A percentile compares a stretch with the other conserved stretches of the same genome.
Evolutionary conservation across 345 rosid species (phyloP).

Genomic region (Sisymbrium altissimum): DNA sequence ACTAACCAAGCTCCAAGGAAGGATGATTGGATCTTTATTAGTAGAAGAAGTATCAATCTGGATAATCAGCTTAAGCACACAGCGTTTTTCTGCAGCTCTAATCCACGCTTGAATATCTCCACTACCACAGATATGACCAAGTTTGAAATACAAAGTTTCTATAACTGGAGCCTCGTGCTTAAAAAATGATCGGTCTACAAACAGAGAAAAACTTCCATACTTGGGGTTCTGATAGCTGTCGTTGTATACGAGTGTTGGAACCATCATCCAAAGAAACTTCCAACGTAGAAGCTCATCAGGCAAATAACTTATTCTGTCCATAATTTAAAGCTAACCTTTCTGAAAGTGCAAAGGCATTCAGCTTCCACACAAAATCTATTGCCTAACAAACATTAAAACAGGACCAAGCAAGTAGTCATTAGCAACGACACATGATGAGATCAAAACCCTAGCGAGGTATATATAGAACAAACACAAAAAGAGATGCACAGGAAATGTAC

Average conservation of each 20-base stretch:
- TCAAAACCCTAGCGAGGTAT: neutral
- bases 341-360: neutral
- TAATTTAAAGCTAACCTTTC: neutral
- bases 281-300: slow-evolving; percentile 10
- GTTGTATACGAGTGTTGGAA: neutral
- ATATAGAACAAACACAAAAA: no score
- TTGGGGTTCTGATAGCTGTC: neutral
- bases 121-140: neutral
- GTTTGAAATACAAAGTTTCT: slow-evolving; percentile 1
- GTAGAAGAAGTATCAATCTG: neutral
- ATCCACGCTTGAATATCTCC: slow-evolving; percentile 1
- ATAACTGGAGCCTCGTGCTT: neutral
- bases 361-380: neutral
- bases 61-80: neutral
- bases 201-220: neutral
- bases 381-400: neutral
- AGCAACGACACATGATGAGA: neutral
- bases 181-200: slow-evolving; percentile 1
- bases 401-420: neutral
- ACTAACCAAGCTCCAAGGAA: slow-evolving; percentile 5
- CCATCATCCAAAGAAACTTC: slow-evolving; percentile 11
- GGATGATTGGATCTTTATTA: neutral
- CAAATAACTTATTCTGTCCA: slow-evolving; percentile 6
- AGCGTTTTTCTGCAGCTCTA: neutral
- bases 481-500: neutral